These are phyloP conservation scores for Lipomyces japonicus DNA, from an alignment of 805 yeast genomes.

Conservation along the genomic window DNA sequence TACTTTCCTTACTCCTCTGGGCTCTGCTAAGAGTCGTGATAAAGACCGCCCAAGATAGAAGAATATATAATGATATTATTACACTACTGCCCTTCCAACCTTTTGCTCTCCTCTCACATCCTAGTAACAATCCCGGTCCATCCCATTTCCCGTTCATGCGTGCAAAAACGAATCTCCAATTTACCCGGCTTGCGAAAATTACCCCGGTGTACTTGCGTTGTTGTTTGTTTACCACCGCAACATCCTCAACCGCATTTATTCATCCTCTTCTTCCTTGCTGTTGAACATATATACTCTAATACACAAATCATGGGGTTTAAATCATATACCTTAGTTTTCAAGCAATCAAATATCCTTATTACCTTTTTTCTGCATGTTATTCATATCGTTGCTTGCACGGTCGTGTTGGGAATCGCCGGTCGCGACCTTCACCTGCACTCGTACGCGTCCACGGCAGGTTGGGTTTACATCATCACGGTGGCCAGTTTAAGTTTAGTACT, in stretches of 20 bases:
- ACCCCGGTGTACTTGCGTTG: neutral
- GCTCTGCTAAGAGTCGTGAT: too few species aligned
- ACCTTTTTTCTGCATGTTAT: neutral
- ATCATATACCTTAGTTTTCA: neutral
- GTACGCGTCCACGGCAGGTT: neutral
- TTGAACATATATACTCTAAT: neutral
- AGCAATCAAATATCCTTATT: neutral
- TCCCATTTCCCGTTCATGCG: too few species aligned
- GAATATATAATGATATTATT: too few species aligned
- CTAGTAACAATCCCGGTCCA: too few species aligned
- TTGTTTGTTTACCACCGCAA: too few species aligned
- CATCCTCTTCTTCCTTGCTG: neutral
- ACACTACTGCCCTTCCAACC: too few species aligned
- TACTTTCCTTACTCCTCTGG: too few species aligned
- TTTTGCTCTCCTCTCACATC: too few species aligned
- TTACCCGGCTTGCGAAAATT: neutral
- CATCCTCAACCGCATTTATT: too few species aligned
- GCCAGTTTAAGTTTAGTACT: neutral
- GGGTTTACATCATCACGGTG: slow-evolving; percentile 1
- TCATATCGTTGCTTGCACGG: neutral
- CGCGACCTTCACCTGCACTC: neutral
- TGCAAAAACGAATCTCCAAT: too few species aligned
- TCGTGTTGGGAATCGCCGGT: slow-evolving; percentile 1
- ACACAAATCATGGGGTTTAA: neutral
- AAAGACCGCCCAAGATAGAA: too few species aligned